Conservation (phyloP, 2,329 filamentous ascomycete genomes). For the Phoma sp. region DNA sequence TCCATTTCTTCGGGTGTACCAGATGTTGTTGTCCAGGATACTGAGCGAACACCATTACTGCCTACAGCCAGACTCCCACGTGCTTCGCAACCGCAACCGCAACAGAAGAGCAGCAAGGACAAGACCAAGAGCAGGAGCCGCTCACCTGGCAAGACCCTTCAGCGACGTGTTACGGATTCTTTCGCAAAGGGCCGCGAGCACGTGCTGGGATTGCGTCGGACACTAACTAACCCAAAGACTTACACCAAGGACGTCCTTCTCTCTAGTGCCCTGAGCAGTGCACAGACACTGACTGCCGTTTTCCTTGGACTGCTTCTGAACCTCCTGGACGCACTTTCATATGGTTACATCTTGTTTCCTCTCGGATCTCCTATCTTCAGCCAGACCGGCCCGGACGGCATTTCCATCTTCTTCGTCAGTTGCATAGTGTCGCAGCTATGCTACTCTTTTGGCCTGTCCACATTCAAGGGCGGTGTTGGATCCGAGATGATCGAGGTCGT, state of each 20-base stretch:
- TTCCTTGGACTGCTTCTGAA: conserved; percentile 89
- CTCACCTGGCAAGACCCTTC: conserved; percentile 21
- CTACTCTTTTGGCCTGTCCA: conserved; percentile 82
- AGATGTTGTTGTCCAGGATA: conserved; percentile 38
- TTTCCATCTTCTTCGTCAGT: conserved; percentile 98
- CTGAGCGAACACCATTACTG: conserved; percentile 49
- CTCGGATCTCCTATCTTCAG: conserved; percentile 86
- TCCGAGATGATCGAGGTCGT: conserved; percentile 99
- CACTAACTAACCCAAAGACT: conserved; percentile 65
- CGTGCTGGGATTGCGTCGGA: conserved; percentile 30
- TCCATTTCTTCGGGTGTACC: conserved; percentile 18
- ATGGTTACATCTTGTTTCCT: conserved; percentile 88
- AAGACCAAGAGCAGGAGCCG: conserved; percentile 30
- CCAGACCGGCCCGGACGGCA: conserved; percentile 86
- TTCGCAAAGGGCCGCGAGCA: conserved; percentile 30
- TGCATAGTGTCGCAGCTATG: conserved; percentile 92
- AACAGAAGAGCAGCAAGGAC: conserved; percentile 17
- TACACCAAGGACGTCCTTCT: conserved; percentile 75
- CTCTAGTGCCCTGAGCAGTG: conserved; percentile 67
- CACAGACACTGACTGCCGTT: conserved; percentile 80
- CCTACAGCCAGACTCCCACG: conserved; percentile 40
- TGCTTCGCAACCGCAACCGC: conserved; percentile 22
- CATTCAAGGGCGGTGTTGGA: conserved; percentile 88
- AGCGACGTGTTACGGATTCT: conserved; percentile 25
- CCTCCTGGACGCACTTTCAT: conserved; percentile 91